These are phyloP conservation scores for Babesia bovis DNA, from an alignment of 169 alveolate genomes.

Conservation along the genomic window DNA sequence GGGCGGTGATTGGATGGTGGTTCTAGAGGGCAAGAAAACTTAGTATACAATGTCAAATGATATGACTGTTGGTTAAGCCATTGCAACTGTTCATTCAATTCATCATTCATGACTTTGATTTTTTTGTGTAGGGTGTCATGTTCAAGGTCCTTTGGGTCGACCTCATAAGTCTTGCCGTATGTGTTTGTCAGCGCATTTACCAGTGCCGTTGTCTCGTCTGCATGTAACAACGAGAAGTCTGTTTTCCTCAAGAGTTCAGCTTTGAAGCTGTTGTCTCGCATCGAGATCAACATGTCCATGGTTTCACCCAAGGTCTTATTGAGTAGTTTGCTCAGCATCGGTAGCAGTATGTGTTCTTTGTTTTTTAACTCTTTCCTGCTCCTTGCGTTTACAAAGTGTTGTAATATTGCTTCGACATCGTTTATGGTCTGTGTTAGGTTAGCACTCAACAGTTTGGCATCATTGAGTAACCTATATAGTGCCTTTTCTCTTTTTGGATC, in stretches of 20 bases:
- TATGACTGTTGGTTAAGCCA: background rate
- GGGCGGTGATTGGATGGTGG: no score
- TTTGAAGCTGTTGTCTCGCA: background rate
- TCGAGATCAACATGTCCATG: background rate
- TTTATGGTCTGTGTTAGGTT: background rate
- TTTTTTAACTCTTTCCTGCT: no score
- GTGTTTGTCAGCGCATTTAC: background rate
- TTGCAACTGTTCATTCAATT: background rate
- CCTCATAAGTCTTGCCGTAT: background rate
- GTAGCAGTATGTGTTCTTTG: background rate
- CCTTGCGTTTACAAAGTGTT: background rate
- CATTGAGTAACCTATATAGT: background rate
- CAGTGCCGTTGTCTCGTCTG: background rate
- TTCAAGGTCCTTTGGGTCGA: background rate
- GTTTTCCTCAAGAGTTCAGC: background rate
- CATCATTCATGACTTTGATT: background rate
- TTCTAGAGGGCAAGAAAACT: no score
- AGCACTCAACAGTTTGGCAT: background rate
- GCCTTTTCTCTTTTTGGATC: background rate
- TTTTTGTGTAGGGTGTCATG: background rate
- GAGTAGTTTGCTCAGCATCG: background rate
- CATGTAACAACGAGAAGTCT: background rate
- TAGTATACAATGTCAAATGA: no score
- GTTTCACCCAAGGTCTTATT: background rate
- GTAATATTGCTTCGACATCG: background rate